Evolutionary conservation across 1,139 yeast genomes (phyloP), one percentile per base, ranked within the genome.

Genomic region (Zygotorulaspora mrakii): DNA sequence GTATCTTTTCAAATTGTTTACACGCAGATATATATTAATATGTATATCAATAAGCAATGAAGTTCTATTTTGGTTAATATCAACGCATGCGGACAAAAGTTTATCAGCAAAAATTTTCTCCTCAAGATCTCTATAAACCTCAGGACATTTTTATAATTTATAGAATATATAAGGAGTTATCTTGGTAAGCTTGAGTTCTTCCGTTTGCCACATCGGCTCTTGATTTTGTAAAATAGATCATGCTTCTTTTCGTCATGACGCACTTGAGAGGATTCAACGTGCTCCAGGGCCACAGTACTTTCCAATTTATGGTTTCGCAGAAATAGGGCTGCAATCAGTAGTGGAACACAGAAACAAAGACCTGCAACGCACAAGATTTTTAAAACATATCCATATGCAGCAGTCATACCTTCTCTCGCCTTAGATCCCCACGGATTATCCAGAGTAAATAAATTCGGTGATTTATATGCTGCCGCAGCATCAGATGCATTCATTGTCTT

Each of bases 331-430:
- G 66, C 63, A 3, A 62, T 43, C 14, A 80, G 55, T 47, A 79
- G 65, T 31, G 81, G 77, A 46, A 73, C 68, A 56, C 79, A 70
- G 53, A 79, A 69, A 39, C 71, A 68, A 24, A 79, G 61, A 20
- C 82, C 84, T 21, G 74, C 72, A 40, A 74, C 69, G 53, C 78
- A 69, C 50, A 80, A 65, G 35, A 76, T 64, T 54, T 68, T 68
- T 59, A 80, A 86, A 18, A 77, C 70, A 39, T 74, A 61, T 40
- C 74, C 70, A 60, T 80, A 81, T 1, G 84, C 74, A 24, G 54
- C 60, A 9, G 76, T 79, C 31, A 79, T 68, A 0, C 71, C 74
- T 16, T 61, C 54, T 61, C 87, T 71, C 48, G 71, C 77, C 7
- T 76, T 70, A 2, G 79, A 63, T 0, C 76, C 82, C 81, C 82